Conservation (phyloP, 495 filamentous ascomycete genomes). For the Penicillium ochrochloron region DNA sequence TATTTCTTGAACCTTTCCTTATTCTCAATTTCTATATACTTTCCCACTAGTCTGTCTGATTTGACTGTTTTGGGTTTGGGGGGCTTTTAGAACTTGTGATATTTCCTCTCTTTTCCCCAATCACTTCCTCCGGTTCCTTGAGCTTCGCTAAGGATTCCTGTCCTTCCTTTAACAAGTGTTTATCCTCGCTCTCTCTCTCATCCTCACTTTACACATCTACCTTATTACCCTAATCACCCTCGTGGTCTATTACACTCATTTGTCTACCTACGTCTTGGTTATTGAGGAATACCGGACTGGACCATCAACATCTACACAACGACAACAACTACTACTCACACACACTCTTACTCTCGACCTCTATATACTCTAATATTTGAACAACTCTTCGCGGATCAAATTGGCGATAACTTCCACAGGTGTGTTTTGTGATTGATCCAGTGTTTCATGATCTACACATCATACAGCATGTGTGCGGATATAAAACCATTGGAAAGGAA, state of each 20-base stretch:
- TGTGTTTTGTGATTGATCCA: conserved; percentile 6
- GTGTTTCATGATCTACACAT: background rate
- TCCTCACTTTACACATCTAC: conserved; percentile 5
- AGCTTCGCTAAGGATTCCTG: conserved; percentile 39
- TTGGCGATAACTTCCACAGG: conserved; percentile 7
- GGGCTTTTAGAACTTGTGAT: conserved; percentile 31
- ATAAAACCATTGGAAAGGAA: background rate
- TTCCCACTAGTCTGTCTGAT: conserved; percentile 29
- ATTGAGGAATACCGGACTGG: conserved; percentile 1
- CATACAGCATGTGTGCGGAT: background rate
- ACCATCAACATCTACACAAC: background rate
- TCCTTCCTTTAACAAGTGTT: conserved; percentile 35
- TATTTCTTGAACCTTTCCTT: conserved; percentile 34
- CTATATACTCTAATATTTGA: background rate
- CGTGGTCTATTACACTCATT: conserved; percentile 37
- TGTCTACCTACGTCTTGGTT: conserved; percentile 3
- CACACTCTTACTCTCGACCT: background rate
- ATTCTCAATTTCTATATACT: conserved; percentile 28
- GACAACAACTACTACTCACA: background rate
- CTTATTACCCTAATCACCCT: conserved; percentile 26
- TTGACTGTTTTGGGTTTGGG: conserved; percentile 35
- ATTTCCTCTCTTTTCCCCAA: conserved; percentile 35
- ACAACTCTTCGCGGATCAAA: background rate
- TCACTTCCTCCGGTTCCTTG: conserved; percentile 34
- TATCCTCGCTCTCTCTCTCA: background rate